A percentile compares a stretch with the other conserved stretches of the same genome.
Conservation (phyloP, 148 eudicot species). For the Chenopodium berlandieri region DNA sequence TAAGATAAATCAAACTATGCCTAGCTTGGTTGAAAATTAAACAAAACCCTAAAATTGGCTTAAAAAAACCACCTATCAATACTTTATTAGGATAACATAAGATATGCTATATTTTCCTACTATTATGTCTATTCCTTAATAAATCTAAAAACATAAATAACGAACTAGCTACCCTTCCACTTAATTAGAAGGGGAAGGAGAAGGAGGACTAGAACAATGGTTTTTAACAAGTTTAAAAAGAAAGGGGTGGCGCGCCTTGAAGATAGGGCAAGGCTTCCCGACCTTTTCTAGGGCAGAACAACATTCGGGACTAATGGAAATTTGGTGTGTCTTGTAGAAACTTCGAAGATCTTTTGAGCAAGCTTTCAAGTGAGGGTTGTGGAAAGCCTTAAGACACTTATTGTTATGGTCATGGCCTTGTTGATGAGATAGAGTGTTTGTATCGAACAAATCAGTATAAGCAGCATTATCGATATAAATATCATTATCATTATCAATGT, state of each 20-base stretch:
- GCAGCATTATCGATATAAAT: background rate
- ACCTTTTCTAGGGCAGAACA: constrained; percentile 1
- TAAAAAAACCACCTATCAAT: no score
- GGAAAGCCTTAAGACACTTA: constrained; percentile 4
- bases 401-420: background rate
- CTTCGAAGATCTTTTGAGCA: background rate
- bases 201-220: constrained; percentile 8
- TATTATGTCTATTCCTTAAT: background rate
- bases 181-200: background rate
- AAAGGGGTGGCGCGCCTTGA: background rate
- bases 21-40: no score
- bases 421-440: background rate
- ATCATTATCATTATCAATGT: background rate
- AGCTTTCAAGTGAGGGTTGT: background rate
- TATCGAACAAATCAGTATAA: no score
- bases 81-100: background rate
- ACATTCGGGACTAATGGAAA: background rate
- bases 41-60: no score
- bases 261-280: background rate
- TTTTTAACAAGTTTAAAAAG: background rate
- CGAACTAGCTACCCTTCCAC: no score
- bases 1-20: no score
- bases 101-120: background rate
- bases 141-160: background rate
- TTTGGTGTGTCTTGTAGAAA: background rate